phyloP scores from a whole-genome alignment of 2,329 filamentous ascomycete genomes.

The Microdochium bolleyi region DNA sequence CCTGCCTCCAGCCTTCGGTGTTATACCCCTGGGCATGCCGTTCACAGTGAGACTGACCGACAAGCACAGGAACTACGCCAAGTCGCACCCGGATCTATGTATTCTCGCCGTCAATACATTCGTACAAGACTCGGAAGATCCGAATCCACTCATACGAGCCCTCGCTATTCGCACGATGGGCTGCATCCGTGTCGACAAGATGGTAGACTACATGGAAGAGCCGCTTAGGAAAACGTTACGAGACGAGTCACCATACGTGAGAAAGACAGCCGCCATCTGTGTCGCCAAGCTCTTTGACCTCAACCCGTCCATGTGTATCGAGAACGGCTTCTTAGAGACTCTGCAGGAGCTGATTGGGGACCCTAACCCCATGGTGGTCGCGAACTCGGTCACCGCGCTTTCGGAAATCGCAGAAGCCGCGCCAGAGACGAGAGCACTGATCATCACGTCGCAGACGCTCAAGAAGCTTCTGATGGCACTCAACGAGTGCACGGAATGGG shows the following conservation, averaged over 20 bases:
- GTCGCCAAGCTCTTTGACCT: constrained; percentile 97
- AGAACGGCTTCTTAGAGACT: constrained; percentile 91
- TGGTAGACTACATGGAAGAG: constrained; percentile 99
- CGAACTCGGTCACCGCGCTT: constrained; percentile 90
- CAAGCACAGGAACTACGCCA: constrained; percentile 83
- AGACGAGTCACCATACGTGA: constrained; percentile 96
- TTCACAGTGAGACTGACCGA: constrained; percentile 11
- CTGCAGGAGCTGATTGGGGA: constrained; percentile 95
- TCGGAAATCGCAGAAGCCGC: constrained; percentile 86
- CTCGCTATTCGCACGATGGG: constrained; percentile 97
- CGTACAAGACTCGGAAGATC: constrained; percentile 97
- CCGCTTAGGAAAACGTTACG: constrained; percentile 89
- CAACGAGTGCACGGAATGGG: constrained; percentile 99
- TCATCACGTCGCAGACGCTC: constrained; percentile 72
- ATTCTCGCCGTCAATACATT: constrained; percentile 99
- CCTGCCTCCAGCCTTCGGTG: no score
- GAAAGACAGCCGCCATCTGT: constrained; percentile 95
- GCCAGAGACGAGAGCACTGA: constrained; percentile 80
- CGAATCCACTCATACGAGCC: constrained; percentile 90
- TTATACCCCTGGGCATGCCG: no score
- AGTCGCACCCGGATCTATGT: constrained; percentile 96
- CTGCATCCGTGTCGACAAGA: constrained; percentile 96
- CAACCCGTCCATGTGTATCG: constrained; percentile 84
- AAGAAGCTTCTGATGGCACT: constrained; percentile 96
- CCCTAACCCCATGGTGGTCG: constrained; percentile 97